A percentile compares a stretch with the other conserved stretches of the same genome.
These are phyloP conservation scores for barrel medic (Medicago truncatula) DNA, from an alignment of 306 rosid genomes.

Conservation along the genomic window MtrunA17r5.0-ANR NC_053042.1:28947501-28948000, in stretches of 20 bases:
- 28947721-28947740: slow-evolving; percentile 20
- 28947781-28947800: too few species aligned
- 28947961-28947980: too few species aligned
- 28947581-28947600: slow-evolving; percentile 34
- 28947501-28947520: not conserved
- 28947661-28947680: slow-evolving; percentile 37
- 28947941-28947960: too few species aligned
- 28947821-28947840: too few species aligned
- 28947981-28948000: too few species aligned
- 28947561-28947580: not conserved
- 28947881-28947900: too few species aligned
- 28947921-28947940: too few species aligned
- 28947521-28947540: not conserved
- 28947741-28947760: not conserved
- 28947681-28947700: slow-evolving; percentile 46
- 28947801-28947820: too few species aligned
- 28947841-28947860: too few species aligned
- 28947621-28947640: slow-evolving; percentile 9
- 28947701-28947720: slow-evolving; percentile 45
- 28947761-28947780: not conserved
- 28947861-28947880: too few species aligned
- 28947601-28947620: slow-evolving; percentile 13
- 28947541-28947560: not conserved
- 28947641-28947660: not conserved
- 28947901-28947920: too few species aligned